Conservation (phyloP, 202 grass and related monocot genomes). For the Dendrocalamus latiflorus region DNA sequence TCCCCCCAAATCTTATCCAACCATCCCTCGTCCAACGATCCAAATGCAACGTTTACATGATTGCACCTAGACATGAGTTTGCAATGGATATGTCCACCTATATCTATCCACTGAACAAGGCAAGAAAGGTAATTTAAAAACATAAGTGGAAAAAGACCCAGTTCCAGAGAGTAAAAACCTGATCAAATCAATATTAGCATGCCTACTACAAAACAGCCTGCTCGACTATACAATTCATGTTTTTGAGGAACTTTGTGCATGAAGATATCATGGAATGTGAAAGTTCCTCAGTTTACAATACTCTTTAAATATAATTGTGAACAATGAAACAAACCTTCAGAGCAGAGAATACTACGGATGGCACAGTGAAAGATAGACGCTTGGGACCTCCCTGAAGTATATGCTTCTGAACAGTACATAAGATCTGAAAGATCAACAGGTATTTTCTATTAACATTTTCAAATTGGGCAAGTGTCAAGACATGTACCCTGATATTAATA, state of each 20-base stretch:
- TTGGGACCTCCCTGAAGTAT: conserved; percentile 89
- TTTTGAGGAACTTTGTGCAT: background rate
- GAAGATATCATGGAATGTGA: background rate
- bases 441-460: conserved; percentile 31
- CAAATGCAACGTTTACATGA: background rate
- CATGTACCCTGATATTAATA: background rate
- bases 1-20: background rate
- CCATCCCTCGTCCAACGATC: background rate
- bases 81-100: background rate
- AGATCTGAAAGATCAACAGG: conserved; percentile 60
- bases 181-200: background rate
- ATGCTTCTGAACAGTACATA: conserved; percentile 94
- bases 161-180: background rate
- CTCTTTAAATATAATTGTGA: conserved; percentile 1
- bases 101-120: background rate
- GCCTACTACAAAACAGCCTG: background rate
- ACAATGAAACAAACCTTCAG: conserved; percentile 71
- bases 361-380: conserved; percentile 86
- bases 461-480: background rate
- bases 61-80: background rate
- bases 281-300: background rate
- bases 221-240: background rate
- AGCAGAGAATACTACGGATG: conserved; percentile 78
- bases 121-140: background rate
- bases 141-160: background rate